A percentile compares a stretch with the other conserved stretches of the same genome.
These are phyloP conservation scores for Neonectria hederae DNA, from an alignment of 2,329 filamentous ascomycete species.

Conservation along the genomic window DNA sequence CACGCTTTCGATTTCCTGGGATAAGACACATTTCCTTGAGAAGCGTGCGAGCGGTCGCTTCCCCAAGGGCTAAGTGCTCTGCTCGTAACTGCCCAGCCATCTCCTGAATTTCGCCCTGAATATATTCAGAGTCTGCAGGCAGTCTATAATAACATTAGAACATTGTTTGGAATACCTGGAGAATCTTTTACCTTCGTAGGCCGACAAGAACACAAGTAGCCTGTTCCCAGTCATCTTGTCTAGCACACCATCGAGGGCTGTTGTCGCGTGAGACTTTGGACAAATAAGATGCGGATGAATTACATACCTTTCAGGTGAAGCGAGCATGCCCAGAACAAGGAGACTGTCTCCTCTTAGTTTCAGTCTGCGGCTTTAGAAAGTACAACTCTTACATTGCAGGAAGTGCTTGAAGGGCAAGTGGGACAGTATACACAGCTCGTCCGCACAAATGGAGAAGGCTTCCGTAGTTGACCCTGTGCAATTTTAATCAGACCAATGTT, in stretches of 20 bases:
- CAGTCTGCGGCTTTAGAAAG: neutral
- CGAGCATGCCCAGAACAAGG: slow-evolving; percentile 68
- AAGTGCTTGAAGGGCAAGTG: slow-evolving; percentile 71
- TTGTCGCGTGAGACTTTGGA: slow-evolving; percentile 37
- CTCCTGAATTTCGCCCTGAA: slow-evolving; percentile 68
- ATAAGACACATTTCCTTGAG: slow-evolving; percentile 15
- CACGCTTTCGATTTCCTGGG: slow-evolving; percentile 13
- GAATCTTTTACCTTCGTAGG: slow-evolving; percentile 51
- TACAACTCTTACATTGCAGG: slow-evolving; percentile 61
- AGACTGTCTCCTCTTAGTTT: slow-evolving; percentile 44
- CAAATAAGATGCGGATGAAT: neutral
- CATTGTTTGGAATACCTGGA: neutral
- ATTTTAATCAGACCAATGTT: too few species aligned
- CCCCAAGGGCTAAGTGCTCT: slow-evolving; percentile 5
- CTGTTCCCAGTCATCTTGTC: slow-evolving; percentile 73
- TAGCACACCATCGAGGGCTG: slow-evolving; percentile 74
- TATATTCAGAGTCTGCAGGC: slow-evolving; percentile 62
- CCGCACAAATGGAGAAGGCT: slow-evolving; percentile 57
- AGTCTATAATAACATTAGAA: slow-evolving; percentile 50
- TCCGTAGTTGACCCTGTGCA: slow-evolving; percentile 63
- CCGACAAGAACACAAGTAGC: slow-evolving; percentile 64
- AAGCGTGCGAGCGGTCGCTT: neutral
- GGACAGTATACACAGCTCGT: slow-evolving; percentile 66
- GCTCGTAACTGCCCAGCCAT: slow-evolving; percentile 42
- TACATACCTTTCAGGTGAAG: slow-evolving; percentile 61